Evolutionary conservation across 805 yeast genomes (phyloP), one percentile per base, ranked within the genome.

Genomic region (Cyberlindnera mycetangii): DNA sequence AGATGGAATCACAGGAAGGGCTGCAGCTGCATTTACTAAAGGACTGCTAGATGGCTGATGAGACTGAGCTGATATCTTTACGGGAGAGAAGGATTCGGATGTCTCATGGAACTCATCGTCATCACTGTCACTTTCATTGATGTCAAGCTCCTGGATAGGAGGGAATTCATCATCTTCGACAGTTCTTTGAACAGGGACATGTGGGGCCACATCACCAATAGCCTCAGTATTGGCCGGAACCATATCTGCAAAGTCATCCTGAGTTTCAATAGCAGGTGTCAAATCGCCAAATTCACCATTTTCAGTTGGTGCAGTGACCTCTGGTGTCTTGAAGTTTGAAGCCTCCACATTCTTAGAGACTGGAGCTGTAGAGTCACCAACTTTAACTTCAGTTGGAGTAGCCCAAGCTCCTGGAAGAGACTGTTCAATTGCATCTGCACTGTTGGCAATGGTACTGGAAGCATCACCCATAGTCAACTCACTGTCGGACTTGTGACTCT

Each of bases 151-250:
- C 19, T 50, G 51, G 30, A 50, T 47, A 39, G 55, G 51, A 33
- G 53, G 55, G 45, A 81, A 81, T 51, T 81, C 86, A 12, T 70
- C 73, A 39, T 65, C 70, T 17, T 42, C 56, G 18, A 44, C 55
- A 22, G 47, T 38, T 15, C 37, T 35, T 7, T 47, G 24, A 25
- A 41, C 36, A 20, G 44, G 33, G 17, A 46, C 40, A 10, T 44
- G 39, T 10, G 47, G 45, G 5, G 55, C 42, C 19, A 53, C 43
- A n/a, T 6, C 12, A 25, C 42, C 42, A 21, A 16, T 21, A n/a
- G 25, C 21, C 12, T 25, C 34, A 35, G 43, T 20, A 12, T 32
- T 34, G 7, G 39, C 35, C 14, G 47, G 41, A 3, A 21, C 18
- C 18, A 43, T 3, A 7, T 33, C 42, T 18, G 7, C 42, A 24